These are phyloP conservation scores for Uronychia setigera DNA, from an alignment of 73 alveolate genomes.

Conservation along the genomic window DNA sequence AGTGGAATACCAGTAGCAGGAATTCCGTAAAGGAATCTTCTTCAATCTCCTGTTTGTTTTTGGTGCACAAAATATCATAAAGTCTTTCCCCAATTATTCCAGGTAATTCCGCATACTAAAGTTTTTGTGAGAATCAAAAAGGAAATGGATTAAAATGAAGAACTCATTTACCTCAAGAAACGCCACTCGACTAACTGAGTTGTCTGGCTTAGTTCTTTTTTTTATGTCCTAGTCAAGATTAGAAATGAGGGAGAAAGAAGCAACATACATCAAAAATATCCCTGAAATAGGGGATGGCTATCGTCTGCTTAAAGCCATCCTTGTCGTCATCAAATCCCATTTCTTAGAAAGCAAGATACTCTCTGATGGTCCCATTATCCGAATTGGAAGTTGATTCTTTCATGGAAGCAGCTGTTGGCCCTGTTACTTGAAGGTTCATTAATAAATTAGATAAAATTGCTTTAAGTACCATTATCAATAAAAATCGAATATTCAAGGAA, in stretches of 20 bases:
- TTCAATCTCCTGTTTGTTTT: constrained; percentile 74
- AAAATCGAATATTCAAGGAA: no score
- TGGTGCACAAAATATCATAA: constrained; percentile 57
- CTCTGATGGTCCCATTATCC: no score
- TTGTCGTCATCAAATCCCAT: neutral
- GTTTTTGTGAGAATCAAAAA: no score
- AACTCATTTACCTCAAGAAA: constrained; percentile 44
- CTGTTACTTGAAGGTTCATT: no score
- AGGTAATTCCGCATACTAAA: constrained; percentile 12
- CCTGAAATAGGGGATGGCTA: constrained; percentile 63
- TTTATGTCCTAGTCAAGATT: constrained; percentile 60
- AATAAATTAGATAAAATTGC: no score
- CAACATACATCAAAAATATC: constrained; percentile 56
- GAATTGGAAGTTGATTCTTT: no score
- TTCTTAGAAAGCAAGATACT: constrained; percentile 11
- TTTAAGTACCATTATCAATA: no score
- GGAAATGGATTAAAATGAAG: no score
- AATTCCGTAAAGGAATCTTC: constrained; percentile 75
- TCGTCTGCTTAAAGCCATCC: constrained; percentile 58
- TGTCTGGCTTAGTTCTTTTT: constrained; percentile 34
- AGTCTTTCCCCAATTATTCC: constrained; percentile 21
- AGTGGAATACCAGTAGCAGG: constrained; percentile 70
- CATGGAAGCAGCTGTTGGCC: no score
- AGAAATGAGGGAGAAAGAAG: constrained; percentile 68
- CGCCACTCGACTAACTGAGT: constrained; percentile 53